Evolutionary conservation across 208 protist species (phyloP), one percentile per base, ranked within the genome.

Genomic region (Balamuthia mandrillaris): DNA sequence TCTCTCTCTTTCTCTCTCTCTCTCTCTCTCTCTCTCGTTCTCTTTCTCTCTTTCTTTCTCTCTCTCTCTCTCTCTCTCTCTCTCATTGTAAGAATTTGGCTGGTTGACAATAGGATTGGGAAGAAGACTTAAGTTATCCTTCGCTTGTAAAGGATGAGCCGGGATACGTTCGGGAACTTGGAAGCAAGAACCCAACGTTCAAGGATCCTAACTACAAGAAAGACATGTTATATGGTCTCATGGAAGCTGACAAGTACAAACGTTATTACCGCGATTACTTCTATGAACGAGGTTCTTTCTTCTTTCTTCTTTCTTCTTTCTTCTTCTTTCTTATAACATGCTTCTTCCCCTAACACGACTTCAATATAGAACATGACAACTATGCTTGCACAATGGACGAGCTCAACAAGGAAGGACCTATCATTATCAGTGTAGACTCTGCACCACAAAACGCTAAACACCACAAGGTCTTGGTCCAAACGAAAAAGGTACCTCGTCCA

Each of bases 111-210:
- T 21, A 27, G 41, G 24, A 37, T 4, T 74, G n/a, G 33, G 44
- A 37, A 52, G n/a, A 21, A 21, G 24, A 10, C 51, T 42, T 24
- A 21, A 74, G 27, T 74, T 42, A 10, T 9, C 39, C 3, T 5
- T 21, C 75, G 0, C 58, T 83, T 27, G 42, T 83, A 9, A 29
- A 83, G 41, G 24, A 9, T 0, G 3, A 56, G 18, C 54, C 75
- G 3, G 75, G 75, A n/a, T 83, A 83, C 27, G 75, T 83, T 2
- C 51, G 75, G 10, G 75, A 83, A 31, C 44, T 66, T 83, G 75
- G 75, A 56, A 66, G 16, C 2, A 12, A 49, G 49, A 52, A n/a
- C 54, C 33, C 35, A 56, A 83, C 14, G n/a, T 24, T 0, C n/a
- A 83, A 24, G 24, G 66, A 14, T 83, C 54, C 54, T 39, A 49